Base-by-base conservation (phyloP, 2,329 filamentous ascomycete genomes). In the Botrytis byssoidea region DNA sequence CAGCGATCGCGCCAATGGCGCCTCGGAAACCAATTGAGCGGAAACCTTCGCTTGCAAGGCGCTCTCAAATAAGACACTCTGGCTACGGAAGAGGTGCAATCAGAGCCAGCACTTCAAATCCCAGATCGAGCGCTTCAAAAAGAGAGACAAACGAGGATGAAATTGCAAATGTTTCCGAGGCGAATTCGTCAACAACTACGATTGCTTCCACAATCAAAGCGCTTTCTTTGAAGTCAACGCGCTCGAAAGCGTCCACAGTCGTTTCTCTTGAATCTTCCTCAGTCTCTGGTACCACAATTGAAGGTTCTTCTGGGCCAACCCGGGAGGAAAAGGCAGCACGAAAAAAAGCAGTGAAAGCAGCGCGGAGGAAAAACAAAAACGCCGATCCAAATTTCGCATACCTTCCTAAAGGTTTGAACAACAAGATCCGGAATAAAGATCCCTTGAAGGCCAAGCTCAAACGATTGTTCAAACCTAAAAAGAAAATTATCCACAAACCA, bases 321-420 rank as follows among this genome's bases (percentile, higher is more conserved):
- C 37, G 37, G 9, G 37, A 57, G n/a, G 18, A 57, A 42, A 69
- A 57, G 8, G 48, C 18, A 9, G 48, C 66, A 3, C n/a, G 37
- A 5, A 69, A 69, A n/a, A 57, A 57, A 10, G 66, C 66, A 29
- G 20, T 69, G n/a, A 69, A 18, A 57, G 37, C n/a, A 12, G 66
- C 66, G 12, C 48, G 66, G 35, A 69, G 57, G 22, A 29, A 65
- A 40, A 71, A 71, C 22, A 32, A 29, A 4, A 71, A 51, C 10
- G 42, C 37, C 20, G 70, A 70, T 25, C 42, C 42, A 1, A 22
- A 51, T 3, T 61, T 73, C 40, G 22, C 37, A 10, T 70, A 55
- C 57, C 46, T 63, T 4, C 71, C 55, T 20, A 48, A 40, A 29
- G 71, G 65, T 4, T 18, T 73, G 4, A 73, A 73, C 51, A 73